phyloP scores from a whole-genome alignment of 495 filamentous ascomycete genomes.

The Xylaria bambusicola region DNA sequence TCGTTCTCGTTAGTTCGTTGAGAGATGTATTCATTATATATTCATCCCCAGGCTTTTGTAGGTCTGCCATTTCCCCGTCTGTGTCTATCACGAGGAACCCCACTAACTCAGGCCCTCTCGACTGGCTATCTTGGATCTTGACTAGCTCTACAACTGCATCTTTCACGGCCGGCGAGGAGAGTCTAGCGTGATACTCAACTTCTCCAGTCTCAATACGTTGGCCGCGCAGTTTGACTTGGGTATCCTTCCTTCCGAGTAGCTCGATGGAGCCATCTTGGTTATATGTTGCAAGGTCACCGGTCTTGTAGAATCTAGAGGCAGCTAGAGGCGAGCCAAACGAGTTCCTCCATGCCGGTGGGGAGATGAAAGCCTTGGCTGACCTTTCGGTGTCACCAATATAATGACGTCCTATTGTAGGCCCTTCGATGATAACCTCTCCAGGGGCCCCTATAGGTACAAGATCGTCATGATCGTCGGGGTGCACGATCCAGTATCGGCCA shows the following conservation, averaged over 20 bases:
- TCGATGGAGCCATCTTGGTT: conserved; percentile 54
- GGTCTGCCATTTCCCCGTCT: too few relatives aligned
- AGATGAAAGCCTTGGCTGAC: neutral
- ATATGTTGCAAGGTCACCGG: conserved; percentile 61
- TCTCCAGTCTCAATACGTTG: conserved; percentile 49
- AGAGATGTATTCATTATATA: too few relatives aligned
- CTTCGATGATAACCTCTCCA: conserved; percentile 42
- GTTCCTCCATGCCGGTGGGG: neutral
- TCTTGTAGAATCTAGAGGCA: conserved; percentile 52
- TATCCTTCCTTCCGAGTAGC: conserved; percentile 45
- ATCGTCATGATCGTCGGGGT: conserved; percentile 46
- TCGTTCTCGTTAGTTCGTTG: too few relatives aligned
- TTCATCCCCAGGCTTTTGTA: too few relatives aligned
- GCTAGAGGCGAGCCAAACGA: too few relatives aligned
- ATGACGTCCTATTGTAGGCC: conserved; percentile 15
- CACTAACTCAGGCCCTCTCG: too few relatives aligned
- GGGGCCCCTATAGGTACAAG: conserved; percentile 45
- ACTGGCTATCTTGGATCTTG: too few relatives aligned
- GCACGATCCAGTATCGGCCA: conserved; percentile 45
- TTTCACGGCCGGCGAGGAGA: neutral
- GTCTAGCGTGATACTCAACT: conserved; percentile 58
- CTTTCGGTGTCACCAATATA: neutral
- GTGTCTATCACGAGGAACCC: too few relatives aligned
- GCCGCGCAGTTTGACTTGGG: conserved; percentile 42
- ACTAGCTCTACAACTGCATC: neutral